Evolutionary conservation across 768 basidiomycete species (phyloP), one percentile per base, ranked within the genome.

Genomic region (Pleurotus pulmonarius): DNA sequence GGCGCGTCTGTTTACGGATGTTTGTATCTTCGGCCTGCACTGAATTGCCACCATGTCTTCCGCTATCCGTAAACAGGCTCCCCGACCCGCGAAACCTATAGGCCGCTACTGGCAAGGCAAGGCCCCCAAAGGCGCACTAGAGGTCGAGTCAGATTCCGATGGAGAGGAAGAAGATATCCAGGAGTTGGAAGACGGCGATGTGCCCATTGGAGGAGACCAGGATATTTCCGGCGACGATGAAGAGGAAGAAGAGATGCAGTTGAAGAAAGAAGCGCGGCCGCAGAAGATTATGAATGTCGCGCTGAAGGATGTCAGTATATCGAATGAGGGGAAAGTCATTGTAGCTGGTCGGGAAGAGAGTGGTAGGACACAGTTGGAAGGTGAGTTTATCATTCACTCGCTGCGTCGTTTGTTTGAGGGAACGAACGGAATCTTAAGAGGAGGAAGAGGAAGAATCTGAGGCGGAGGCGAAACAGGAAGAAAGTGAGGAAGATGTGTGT

Each of bases 21-120:
- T 34, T 34, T 34, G 29, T 2, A 34, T 34, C 29, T 34, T 11
- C 29, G 11, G 9, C 29, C 29, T 34, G 29, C 29, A 34, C 29
- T 20, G 20, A 20, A 20, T 24, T 29, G 37, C 26, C 22, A 20
- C 26, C 20, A 49, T 53, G 37, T 53, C 51, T 38, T 9, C 57
- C 29, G 59, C 71, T 22, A 61, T 70, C 15, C 79, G 85, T 58
- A 92, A 92, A 62, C 82, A 83, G 58, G 90, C 90, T 6, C 83
- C 87, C 18, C 83, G 90, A n/a, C 79, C 85, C 5, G 80, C 91
- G n/a, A 76, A 79, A 51, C 91, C 94, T 4, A 92, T 83, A 2
- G 88, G 83, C 5, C 88, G 94, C 2, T 95, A 96, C 70, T 91
- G 92, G 86, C 90, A 89, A 63, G 94, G 94, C 55, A 92, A 92